Evolutionary conservation across 73 alveolate genomes (phyloP), one percentile per base, ranked within the genome.

Genomic region (Symbiodinium pilosum): DNA sequence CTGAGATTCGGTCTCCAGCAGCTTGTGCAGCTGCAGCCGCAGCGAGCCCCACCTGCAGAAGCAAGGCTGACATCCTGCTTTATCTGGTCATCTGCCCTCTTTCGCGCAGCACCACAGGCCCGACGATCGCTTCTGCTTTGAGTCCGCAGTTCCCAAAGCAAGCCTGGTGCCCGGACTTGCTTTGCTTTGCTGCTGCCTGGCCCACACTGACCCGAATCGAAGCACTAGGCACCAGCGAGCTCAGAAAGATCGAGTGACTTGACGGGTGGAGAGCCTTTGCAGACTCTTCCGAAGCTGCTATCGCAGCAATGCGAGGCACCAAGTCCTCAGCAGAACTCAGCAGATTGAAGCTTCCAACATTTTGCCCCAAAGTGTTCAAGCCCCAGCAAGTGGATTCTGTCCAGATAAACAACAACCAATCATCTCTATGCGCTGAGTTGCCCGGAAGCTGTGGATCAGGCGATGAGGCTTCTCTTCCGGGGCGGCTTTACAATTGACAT

Each of bases 11-110:
- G 44, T 21, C 93, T 14, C 97, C 97, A 71, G 83, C 73, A 1
- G 97, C 97, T 43, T 32, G 97, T 11, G 54, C 34, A 0, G 97
- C 88, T 30, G 97, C 97, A 18, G 42, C 41, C 30, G 41, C 97
- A 14, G 89, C 97, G n/a, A 69, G 81, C 16, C 97, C 97, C 43
- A 91, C 97, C 97, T 91, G 24, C 41, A 9, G 39, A 64, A 64
- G 38, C 81, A 64, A 28, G 39, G 2, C 30, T 2, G 41, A n/a
- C n/a, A n/a, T n/a, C n/a, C n/a, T n/a, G 73, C 30, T 16, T 47
- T 47, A 47, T 11, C 16, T 16, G 16, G 64, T 11, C 64, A 47
- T 16, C 16, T 47, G 24, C 64, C 71, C 16, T 54, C 71, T 24
- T 21, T 30, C 28, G 4, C n/a, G 71, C 71, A 54, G 16, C 7